Evolutionary conservation across 2,329 filamentous ascomycete species (phyloP), one percentile per base, ranked within the genome.

Genomic region (Juglanconis sp.): DNA sequence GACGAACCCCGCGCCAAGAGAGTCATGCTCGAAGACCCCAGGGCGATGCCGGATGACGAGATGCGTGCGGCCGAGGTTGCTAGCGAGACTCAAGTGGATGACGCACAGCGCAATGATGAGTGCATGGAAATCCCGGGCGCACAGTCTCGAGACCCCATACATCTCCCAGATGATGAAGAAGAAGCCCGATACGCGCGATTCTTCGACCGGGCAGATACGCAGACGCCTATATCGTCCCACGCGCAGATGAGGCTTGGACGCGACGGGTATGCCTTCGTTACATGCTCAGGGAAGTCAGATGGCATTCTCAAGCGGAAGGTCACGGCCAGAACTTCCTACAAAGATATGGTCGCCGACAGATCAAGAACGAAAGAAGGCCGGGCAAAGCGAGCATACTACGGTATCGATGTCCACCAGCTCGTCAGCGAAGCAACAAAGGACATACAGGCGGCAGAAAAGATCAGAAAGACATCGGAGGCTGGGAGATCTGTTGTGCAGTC

Each of bases 341-440:
- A 90, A 68, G 77, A 83, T 44, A 81, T 92, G 66, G 83, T 90
- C 3, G 88, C 88, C 30, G 82, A 85, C 10, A 80, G 89, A 53
- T 91, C 89, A 5, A 84, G 76, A 58, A 86, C 82, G 0, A 86
- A 85, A 64, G 83, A 88, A 59, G 88, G 89, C 2, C 81, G 86
- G 61, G 90, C 90, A 2, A 85, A 85, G 68, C 85, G 85, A 67
- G 88, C 87, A 67, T 98, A 93, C 74, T 99, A 96, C 71, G 95
- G 95, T 9, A 89, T 99, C 65, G 89, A 96, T 51, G 95, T 99
- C 38, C 92, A 97, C 72, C 81, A 86, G 58, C 77, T 99, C 44
- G 82, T 98, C 60, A 87, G 90, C 59, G 83, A 88, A 15, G 89
- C 89, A 3, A 78, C 84, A 56, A 82, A 83, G 24, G 86, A 92